These are phyloP conservation scores for Galium porrigens DNA, from an alignment of 305 asterid species.

Conservation along the genomic window DNA sequence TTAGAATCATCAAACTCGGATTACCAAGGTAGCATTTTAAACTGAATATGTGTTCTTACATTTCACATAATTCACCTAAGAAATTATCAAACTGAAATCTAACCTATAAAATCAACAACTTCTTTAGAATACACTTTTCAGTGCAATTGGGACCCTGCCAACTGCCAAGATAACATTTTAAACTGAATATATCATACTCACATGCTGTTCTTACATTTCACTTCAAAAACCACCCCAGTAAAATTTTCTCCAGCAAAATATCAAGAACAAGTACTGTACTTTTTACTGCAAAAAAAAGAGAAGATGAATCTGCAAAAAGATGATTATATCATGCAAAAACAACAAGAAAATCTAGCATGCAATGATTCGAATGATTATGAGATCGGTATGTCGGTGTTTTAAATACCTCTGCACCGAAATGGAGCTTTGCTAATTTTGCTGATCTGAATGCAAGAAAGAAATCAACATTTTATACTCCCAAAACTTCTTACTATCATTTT, in stretches of 20 bases:
- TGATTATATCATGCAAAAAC: background rate
- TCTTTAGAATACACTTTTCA: background rate
- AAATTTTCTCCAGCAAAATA: background rate
- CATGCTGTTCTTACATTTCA: background rate
- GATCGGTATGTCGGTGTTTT: background rate
- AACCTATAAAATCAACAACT: no score
- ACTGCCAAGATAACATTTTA: background rate
- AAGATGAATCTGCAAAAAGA: background rate
- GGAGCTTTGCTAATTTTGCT: background rate
- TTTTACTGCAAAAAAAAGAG: background rate
- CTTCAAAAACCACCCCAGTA: background rate
- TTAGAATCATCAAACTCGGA: no score
- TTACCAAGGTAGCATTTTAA: no score
- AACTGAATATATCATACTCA: background rate
- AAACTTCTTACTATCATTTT: no score
- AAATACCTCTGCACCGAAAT: background rate
- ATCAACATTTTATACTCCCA: background rate
- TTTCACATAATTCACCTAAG: background rate
- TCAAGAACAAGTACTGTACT: background rate
- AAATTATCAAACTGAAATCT: background rate
- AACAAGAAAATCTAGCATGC: background rate
- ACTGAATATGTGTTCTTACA: background rate
- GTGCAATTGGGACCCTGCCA: background rate
- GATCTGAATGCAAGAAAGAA: background rate
- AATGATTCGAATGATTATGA: background rate